Percentiles rank a stretch among this genome's conserved stretches.
phyloP scores from a whole-genome alignment of 331 rosid species.

The Ulmus americana region DNA sequence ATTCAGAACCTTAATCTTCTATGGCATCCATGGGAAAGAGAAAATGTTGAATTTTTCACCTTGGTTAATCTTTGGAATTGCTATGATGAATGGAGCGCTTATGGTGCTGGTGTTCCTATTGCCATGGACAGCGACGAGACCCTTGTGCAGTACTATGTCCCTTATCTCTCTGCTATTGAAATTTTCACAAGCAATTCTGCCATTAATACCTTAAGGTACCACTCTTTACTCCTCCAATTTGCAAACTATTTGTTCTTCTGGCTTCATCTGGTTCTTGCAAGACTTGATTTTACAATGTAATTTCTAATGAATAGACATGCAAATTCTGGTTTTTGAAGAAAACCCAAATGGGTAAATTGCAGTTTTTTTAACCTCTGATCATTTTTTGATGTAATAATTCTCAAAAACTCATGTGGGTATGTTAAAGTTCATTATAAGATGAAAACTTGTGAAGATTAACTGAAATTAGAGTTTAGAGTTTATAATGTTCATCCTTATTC shows the following conservation, averaged over 20 bases:
- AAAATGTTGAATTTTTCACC: conserved; percentile 74
- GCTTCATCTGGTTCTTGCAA: no score
- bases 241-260: no score
- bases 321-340: conserved; percentile 8
- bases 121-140: conserved; percentile 59
- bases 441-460: no score
- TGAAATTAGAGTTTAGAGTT: no score
- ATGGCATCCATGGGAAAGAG: conserved; percentile 99
- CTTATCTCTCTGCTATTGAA: conserved; percentile 91
- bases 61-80: conserved; percentile 82
- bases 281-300: conserved; percentile 1
- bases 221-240: not conserved
- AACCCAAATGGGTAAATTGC: conserved; percentile 10
- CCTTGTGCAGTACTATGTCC: conserved; percentile 92
- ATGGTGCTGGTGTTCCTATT: conserved; percentile 86
- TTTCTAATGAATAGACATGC: not conserved
- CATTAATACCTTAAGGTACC: conserved; percentile 49
- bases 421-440: not conserved
- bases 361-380: no score
- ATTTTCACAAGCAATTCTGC: conserved; percentile 74
- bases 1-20: conserved; percentile 65
- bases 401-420: conserved; percentile 21
- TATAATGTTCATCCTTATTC: no score
- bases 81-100: conserved; percentile 94
- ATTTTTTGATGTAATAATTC: not conserved